These are phyloP conservation scores for Arctium lappa DNA, from an alignment of 129 eudicot species.

Conservation along the genomic window DNA sequence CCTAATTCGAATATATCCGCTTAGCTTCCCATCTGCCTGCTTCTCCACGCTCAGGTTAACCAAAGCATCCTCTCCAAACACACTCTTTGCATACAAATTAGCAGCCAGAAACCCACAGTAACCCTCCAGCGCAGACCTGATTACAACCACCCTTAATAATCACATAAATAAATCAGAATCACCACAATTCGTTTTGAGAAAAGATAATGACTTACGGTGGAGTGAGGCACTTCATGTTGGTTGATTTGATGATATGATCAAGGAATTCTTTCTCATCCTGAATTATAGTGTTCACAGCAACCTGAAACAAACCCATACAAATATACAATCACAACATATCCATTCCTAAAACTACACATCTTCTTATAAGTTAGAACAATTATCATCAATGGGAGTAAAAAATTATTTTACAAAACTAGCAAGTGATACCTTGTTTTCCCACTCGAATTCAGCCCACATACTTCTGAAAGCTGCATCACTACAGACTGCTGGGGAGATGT, in stretches of 20 bases:
- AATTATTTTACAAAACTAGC: background rate
- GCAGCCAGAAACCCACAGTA: conserved; percentile 91
- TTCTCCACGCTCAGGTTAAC: conserved; percentile 77
- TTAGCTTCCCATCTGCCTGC: conserved; percentile 72
- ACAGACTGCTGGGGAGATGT: conserved; percentile 92
- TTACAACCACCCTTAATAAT: background rate
- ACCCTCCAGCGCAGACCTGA: conserved; percentile 81
- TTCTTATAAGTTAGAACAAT: background rate
- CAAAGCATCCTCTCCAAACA: conserved; percentile 93
- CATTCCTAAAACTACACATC: background rate
- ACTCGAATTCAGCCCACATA: conserved; percentile 99
- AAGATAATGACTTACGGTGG: conserved; percentile 52
- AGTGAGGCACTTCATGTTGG: conserved; percentile 96
- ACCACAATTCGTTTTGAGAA: background rate
- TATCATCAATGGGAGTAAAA: background rate
- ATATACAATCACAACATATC: background rate
- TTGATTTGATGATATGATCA: conserved; percentile 82
- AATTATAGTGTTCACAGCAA: conserved; percentile 88
- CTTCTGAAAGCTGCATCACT: conserved; percentile 86
- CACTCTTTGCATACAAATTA: conserved; percentile 84
- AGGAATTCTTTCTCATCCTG: conserved; percentile 86
- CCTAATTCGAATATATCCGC: conserved; percentile 84
- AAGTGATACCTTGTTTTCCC: conserved; percentile 92
- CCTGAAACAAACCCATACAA: conserved; percentile 41
- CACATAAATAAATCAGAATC: background rate